phyloP scores from a whole-genome alignment of 2,329 filamentous ascomycete genomes.

The Eutypa lata region DNA sequence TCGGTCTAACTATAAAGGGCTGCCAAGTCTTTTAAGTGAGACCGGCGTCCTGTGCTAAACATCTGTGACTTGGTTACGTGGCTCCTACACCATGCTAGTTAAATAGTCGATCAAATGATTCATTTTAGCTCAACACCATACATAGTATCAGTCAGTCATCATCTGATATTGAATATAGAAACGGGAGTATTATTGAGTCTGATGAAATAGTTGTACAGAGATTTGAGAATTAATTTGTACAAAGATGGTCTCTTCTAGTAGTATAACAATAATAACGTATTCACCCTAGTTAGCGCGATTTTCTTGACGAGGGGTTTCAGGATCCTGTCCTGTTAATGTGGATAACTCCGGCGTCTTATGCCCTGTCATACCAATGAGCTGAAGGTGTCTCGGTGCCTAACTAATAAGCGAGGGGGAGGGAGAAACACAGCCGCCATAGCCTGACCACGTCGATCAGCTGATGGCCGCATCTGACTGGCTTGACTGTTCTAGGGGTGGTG shows the following conservation, averaged over 20 bases:
- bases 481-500: not conserved
- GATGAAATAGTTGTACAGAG: too few species aligned
- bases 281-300: too few species aligned
- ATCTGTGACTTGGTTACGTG: not conserved
- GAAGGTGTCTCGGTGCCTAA: not conserved
- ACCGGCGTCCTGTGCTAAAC: not conserved
- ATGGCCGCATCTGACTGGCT: not conserved
- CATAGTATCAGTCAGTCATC: not conserved
- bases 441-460: constrained; percentile 1
- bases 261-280: too few species aligned
- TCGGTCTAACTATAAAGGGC: constrained; percentile 1
- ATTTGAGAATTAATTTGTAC: too few species aligned
- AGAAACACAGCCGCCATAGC: not conserved
- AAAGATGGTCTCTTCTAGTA: too few species aligned
- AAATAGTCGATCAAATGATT: not conserved
- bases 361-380: not conserved
- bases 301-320: too few species aligned
- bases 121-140: not conserved
- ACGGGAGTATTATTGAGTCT: too few species aligned
- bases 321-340: too few species aligned
- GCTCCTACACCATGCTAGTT: not conserved
- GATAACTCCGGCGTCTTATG: too few species aligned
- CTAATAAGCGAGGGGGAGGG: not conserved
- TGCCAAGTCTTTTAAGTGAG: too few species aligned
- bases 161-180: too few species aligned